Evolutionary conservation across 2,329 filamentous ascomycete species (phyloP), one percentile per base, ranked within the genome.

Genomic region (Graphilbum sp.): DNA sequence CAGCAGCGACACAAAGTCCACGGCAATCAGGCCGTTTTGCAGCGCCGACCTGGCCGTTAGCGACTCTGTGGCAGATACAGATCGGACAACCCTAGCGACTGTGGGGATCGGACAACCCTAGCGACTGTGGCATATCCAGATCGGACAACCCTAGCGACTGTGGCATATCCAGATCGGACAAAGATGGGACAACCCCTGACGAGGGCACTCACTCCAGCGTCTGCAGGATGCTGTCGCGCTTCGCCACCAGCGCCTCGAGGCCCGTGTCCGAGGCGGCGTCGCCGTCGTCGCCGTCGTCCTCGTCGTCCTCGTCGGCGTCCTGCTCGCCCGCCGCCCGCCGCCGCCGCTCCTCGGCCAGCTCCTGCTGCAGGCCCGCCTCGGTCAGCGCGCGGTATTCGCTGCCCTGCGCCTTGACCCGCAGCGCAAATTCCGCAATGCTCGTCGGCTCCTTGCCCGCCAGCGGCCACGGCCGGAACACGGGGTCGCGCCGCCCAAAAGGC

Each of bases 1-100:
- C 1, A 93, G 66, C 7, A 93, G 69, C 23, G 86, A 93, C 40
- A 93, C 61, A 49, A 87, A 83, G 54, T 94, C 84, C 49, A 92
- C 72, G 7, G 78, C 75, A 42, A 82, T 67, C 52, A 80, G 65
- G 31, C 77, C 68, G 38, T 73, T 69, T 46, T 79, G 71, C 40
- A 72, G 63, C 11, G 64, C 64, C 8, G 49, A 60, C 54, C 59
- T 67, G 23, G 2, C 2, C 15, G 50, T 47, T 19, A 49, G 37
- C 13, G 27, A n/a, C n/a, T n/a, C n/a, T n/a, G n/a, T n/a, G n/a
- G n/a, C n/a, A n/a, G n/a, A n/a, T n/a, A n/a, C n/a, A n/a, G n/a
- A n/a, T n/a, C n/a, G n/a, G n/a, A n/a, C n/a, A n/a, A n/a, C n/a
- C n/a, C n/a, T n/a, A n/a, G n/a, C n/a, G n/a, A n/a, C n/a, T n/a